Percentiles rank a stretch among this genome's conserved stretches.
Conservation (phyloP, 768 basidiomycete genomes). For the Ramaria sp. region DNA sequence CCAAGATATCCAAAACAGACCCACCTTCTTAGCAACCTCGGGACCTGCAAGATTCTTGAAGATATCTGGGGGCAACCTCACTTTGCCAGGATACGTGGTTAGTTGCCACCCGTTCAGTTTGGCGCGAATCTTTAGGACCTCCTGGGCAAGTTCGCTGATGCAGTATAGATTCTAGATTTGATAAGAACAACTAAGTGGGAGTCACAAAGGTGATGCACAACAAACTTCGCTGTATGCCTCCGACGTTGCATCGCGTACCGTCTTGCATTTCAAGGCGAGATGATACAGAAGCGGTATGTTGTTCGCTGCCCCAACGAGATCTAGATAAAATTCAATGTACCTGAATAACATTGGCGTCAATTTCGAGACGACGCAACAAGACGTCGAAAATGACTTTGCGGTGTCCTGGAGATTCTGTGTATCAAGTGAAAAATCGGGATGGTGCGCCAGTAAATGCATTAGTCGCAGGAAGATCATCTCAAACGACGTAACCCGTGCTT, state of each 20-base stretch:
- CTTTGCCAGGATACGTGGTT: constrained; percentile 67
- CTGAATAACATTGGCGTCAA: constrained; percentile 27
- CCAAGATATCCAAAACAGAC: constrained; percentile 4
- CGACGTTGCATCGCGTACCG: constrained; percentile 69
- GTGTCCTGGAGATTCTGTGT: constrained; percentile 66
- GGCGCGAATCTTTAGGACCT: constrained; percentile 59
- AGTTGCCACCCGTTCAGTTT: constrained; percentile 62
- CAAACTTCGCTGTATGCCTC: constrained; percentile 58
- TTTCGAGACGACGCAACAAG: background rate
- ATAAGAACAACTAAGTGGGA: background rate
- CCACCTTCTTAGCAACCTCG: constrained; percentile 61
- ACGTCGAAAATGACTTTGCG: constrained; percentile 49
- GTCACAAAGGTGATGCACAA: background rate
- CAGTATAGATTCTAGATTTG: constrained; percentile 68
- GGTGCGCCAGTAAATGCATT: constrained; percentile 82
- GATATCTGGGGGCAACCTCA: constrained; percentile 75
- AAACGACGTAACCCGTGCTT: constrained; percentile 49
- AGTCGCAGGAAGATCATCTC: constrained; percentile 81
- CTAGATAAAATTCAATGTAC: constrained; percentile 83
- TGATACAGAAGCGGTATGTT: constrained; percentile 79
- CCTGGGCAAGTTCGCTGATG: constrained; percentile 80
- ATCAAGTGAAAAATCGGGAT: constrained; percentile 75
- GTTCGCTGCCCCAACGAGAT: constrained; percentile 63
- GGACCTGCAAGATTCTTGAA: constrained; percentile 56
- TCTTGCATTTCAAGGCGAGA: constrained; percentile 74